Percentiles rank a stretch among this genome's conserved stretches.
phyloP scores from a whole-genome alignment of 2,329 filamentous ascomycete genomes.

The Exophiala aquamarina region DNA sequence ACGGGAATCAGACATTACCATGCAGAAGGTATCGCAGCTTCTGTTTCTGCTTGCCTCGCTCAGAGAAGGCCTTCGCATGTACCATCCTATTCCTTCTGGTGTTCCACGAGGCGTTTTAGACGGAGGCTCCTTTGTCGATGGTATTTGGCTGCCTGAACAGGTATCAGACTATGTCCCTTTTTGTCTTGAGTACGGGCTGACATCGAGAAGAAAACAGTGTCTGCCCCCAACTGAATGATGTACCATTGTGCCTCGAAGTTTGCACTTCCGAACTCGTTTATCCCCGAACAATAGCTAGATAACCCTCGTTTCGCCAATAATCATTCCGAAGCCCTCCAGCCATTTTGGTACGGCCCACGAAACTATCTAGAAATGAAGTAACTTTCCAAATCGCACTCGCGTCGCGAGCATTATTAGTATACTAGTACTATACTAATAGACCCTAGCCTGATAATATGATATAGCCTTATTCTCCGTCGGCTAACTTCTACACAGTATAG shows the following conservation, averaged over 20 bases:
- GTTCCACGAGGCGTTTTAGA: slow-evolving; percentile 31
- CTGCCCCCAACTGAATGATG: slow-evolving; percentile 27
- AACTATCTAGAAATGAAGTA: slow-evolving; percentile 32
- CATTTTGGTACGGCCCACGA: slow-evolving; percentile 28
- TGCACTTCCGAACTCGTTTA: background rate
- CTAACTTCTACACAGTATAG: too few species aligned
- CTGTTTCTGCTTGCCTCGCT: slow-evolving; percentile 28
- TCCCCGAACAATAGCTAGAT: background rate
- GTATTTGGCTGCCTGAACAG: slow-evolving; percentile 23
- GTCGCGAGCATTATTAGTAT: too few species aligned
- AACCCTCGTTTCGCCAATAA: background rate
- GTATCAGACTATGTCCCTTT: background rate
- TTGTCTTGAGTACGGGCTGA: too few species aligned
- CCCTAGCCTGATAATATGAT: too few species aligned
- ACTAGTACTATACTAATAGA: too few species aligned
- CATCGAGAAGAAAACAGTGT: slow-evolving; percentile 22
- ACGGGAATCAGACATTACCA: slow-evolving; percentile 31
- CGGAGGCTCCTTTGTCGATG: slow-evolving; percentile 6
- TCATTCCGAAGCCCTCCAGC: slow-evolving; percentile 5
- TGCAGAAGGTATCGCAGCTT: background rate
- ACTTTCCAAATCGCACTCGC: too few species aligned
- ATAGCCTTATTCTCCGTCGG: too few species aligned
- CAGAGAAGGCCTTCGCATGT: slow-evolving; percentile 34
- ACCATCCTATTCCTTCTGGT: slow-evolving; percentile 33
- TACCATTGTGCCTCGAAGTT: slow-evolving; percentile 28